Conservation (phyloP, 768 basidiomycete genomes). For the Auricularia heimuer region DNA sequence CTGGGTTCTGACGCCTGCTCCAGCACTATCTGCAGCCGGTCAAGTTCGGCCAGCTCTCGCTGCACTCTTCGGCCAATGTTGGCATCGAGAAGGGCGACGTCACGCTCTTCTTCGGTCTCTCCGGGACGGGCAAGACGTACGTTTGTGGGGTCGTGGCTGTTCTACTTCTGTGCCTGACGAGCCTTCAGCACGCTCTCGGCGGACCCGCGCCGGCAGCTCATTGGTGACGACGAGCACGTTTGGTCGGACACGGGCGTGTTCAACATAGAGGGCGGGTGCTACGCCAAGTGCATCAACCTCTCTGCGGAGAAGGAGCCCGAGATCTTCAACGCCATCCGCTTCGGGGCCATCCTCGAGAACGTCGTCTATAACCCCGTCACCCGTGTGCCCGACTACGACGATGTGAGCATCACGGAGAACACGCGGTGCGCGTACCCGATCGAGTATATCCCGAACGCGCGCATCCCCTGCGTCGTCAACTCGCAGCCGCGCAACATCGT, state of each 20-base stretch:
- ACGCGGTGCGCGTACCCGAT: slow-evolving; percentile 99
- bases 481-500: slow-evolving; percentile 89
- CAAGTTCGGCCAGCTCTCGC: slow-evolving; percentile 94
- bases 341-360: slow-evolving; percentile 96
- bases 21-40: slow-evolving; percentile 97
- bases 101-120: slow-evolving; percentile 97
- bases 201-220: slow-evolving; percentile 85
- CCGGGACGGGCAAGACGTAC: slow-evolving; percentile 91
- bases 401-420: slow-evolving; percentile 95
- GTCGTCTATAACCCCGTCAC: slow-evolving; percentile 87
- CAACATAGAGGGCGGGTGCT: slow-evolving; percentile 99
- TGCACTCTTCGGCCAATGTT: slow-evolving; percentile 97
- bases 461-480: slow-evolving; percentile 83
- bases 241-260: slow-evolving; percentile 99
- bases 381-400: slow-evolving; percentile 89
- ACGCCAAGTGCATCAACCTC: slow-evolving; percentile 96
- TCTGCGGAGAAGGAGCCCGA: slow-evolving; percentile 97
- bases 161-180: not conserved
- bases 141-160: slow-evolving; percentile 5
- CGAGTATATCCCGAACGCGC: slow-evolving; percentile 91
- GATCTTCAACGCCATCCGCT: slow-evolving; percentile 90
- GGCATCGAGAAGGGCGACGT: slow-evolving; percentile 84
- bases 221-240: slow-evolving; percentile 99
- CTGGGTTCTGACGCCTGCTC: not conserved
- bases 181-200: slow-evolving; percentile 68